Evolutionary conservation across 768 basidiomycete genomes (phyloP).

Genomic region (Stropharia rugosoannulata): DNA sequence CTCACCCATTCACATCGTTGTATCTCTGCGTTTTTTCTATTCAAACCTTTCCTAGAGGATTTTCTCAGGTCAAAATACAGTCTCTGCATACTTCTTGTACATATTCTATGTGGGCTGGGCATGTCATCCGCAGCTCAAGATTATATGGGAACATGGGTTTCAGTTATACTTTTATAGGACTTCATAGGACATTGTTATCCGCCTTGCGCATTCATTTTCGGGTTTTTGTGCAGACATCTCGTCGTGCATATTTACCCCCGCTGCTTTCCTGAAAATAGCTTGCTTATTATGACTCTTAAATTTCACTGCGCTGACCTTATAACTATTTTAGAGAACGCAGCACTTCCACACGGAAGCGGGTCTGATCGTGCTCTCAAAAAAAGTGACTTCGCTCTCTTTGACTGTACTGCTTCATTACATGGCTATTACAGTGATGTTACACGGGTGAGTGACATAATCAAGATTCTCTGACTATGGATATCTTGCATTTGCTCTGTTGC

Average conservation of each 20-base stretch:
- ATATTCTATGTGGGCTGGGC: no score
- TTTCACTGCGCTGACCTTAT: not conserved
- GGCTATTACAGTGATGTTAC: conserved; percentile 82
- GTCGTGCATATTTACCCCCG: no score
- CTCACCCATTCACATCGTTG: not conserved
- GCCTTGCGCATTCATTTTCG: not conserved
- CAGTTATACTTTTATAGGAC: no score
- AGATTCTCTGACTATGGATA: not conserved
- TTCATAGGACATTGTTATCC: no score
- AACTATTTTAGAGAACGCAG: conserved; percentile 67
- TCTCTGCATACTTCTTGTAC: no score
- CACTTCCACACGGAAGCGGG: conserved; percentile 81
- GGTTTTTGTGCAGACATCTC: not conserved
- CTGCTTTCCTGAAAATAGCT: no score
- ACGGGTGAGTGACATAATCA: conserved; percentile 44
- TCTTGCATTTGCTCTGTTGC: not conserved
- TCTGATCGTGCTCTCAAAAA: conserved; percentile 58
- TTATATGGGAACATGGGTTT: no score
- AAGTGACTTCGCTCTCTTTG: conserved; percentile 72
- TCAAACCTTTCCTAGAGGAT: not conserved
- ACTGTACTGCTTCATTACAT: conserved; percentile 68
- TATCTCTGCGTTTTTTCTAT: no score
- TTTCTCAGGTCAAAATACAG: not conserved
- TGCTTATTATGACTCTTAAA: no score
- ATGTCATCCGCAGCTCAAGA: no score